These are phyloP conservation scores for Hibiscus mutabilis DNA, from an alignment of 345 rosid genomes.

Conservation along the genomic window DNA sequence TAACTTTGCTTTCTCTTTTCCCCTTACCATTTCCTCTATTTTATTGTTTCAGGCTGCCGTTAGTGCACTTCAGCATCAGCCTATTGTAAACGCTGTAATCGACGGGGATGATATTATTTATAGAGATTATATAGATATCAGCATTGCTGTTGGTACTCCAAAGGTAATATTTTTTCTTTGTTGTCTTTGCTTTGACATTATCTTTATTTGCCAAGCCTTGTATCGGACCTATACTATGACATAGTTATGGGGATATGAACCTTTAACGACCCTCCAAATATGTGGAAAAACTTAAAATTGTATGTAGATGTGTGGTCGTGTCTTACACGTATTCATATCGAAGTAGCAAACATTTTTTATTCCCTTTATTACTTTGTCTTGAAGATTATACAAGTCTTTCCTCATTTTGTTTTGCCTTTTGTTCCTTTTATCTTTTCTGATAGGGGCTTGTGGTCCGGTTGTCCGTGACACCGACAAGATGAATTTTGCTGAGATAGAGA, in stretches of 20 bases:
- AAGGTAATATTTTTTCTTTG: slow-evolving; percentile 24
- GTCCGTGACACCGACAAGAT: slow-evolving; percentile 59
- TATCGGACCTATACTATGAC: not conserved
- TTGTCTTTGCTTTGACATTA: not conserved
- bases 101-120: slow-evolving; percentile 98
- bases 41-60: slow-evolving; percentile 72
- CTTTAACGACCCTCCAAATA: not conserved
- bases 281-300: not conserved
- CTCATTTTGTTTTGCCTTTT: not conserved
- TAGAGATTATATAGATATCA: slow-evolving; percentile 88
- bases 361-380: not conserved
- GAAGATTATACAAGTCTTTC: not conserved
- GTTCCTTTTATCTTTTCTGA: slow-evolving; percentile 4
- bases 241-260: not conserved
- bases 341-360: not conserved
- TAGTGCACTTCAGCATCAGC: slow-evolving; percentile 88
- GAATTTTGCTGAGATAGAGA: slow-evolving; percentile 92
- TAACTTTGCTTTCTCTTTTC: not conserved
- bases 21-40: not conserved
- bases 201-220: not conserved
- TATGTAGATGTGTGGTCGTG: not conserved
- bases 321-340: not conserved
- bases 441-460: slow-evolving; percentile 92
- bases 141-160: slow-evolving; percentile 73
- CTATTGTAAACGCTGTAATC: slow-evolving; percentile 92